Conservation (phyloP, 2,329 filamentous ascomycete genomes). For the Nectriaceae sp. region DNA sequence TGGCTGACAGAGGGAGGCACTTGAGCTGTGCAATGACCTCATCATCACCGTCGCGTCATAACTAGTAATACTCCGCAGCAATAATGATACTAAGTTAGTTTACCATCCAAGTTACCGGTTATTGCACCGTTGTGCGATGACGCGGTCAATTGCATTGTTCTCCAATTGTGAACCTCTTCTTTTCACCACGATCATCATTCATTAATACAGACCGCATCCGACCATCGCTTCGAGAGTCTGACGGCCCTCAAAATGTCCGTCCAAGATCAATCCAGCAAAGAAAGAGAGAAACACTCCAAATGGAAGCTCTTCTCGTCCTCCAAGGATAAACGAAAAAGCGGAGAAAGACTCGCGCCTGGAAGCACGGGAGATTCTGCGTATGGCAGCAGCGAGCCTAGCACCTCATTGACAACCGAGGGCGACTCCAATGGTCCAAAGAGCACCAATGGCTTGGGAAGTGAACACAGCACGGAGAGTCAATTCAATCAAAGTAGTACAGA, state of each 20-base stretch:
- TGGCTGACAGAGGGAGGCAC: not conserved
- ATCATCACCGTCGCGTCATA: not conserved
- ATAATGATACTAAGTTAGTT: too few relatives aligned
- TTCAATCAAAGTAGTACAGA: not conserved
- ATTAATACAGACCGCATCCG: not conserved
- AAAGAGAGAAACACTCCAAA: constrained; percentile 23
- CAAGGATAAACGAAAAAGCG: constrained; percentile 20
- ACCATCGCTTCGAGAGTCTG: not conserved
- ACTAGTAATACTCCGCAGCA: too few relatives aligned
- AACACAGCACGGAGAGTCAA: not conserved
- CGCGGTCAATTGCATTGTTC: not conserved
- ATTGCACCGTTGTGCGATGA: not conserved
- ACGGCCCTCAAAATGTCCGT: constrained; percentile 5
- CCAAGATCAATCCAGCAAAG: constrained; percentile 12
- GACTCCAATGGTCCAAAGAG: constrained; percentile 12
- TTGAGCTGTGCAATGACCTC: not conserved
- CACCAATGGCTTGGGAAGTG: constrained; percentile 2
- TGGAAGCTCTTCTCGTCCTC: constrained; percentile 28
- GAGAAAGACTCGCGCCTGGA: constrained; percentile 6
- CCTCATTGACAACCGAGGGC: constrained; percentile 24
- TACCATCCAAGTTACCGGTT: not conserved
- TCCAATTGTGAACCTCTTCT: not conserved
- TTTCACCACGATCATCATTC: not conserved
- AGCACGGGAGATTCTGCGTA: constrained; percentile 23
- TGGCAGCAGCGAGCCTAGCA: constrained; percentile 25